Conservation (phyloP, 805 yeast species). For the Saccharomycopsis sp. region DNA sequence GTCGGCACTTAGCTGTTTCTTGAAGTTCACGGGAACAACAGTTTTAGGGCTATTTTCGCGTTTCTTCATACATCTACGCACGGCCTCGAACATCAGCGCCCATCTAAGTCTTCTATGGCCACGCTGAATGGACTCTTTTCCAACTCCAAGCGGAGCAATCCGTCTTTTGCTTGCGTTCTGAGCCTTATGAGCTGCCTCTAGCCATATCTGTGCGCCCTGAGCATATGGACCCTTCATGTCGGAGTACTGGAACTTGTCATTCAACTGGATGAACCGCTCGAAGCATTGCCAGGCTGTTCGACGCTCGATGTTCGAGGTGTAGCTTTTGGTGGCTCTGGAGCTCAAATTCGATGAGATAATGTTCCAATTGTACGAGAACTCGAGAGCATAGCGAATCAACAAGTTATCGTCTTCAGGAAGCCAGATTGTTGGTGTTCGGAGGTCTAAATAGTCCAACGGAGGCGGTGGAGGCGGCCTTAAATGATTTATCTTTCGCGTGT, state of each 20-base stretch:
- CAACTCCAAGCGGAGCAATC: conserved; percentile 89
- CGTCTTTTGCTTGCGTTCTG: conserved; percentile 85
- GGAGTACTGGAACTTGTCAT: conserved; percentile 76
- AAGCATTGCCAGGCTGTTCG: conserved; percentile 99
- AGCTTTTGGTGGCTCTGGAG: conserved; percentile 57
- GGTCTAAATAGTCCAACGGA: conserved; percentile 66
- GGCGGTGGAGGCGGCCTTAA: conserved; percentile 93
- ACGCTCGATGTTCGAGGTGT: conserved; percentile 83
- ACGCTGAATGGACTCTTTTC: conserved; percentile 83
- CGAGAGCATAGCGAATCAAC: conserved; percentile 74
- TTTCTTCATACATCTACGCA: conserved; percentile 82
- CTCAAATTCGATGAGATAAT: conserved; percentile 77
- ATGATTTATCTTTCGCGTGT: conserved; percentile 49
- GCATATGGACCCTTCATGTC: conserved; percentile 89
- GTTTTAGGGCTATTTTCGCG: conserved; percentile 73
- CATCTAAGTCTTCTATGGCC: conserved; percentile 89
- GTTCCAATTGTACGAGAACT: conserved; percentile 86
- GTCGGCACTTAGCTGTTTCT: conserved; percentile 37
- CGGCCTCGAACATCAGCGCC: conserved; percentile 97
- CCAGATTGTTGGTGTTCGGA: conserved; percentile 92
- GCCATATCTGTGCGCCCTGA: conserved; percentile 79
- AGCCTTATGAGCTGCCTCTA: conserved; percentile 83
- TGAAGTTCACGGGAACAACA: conserved; percentile 33
- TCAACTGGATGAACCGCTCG: conserved; percentile 85
- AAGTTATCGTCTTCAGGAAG: conserved; percentile 86